A percentile compares a stretch with the other conserved stretches of the same genome.
phyloP scores from a whole-genome alignment of 1,284 basidiomycete genomes.

The Laetiporus sulphureus region DNA sequence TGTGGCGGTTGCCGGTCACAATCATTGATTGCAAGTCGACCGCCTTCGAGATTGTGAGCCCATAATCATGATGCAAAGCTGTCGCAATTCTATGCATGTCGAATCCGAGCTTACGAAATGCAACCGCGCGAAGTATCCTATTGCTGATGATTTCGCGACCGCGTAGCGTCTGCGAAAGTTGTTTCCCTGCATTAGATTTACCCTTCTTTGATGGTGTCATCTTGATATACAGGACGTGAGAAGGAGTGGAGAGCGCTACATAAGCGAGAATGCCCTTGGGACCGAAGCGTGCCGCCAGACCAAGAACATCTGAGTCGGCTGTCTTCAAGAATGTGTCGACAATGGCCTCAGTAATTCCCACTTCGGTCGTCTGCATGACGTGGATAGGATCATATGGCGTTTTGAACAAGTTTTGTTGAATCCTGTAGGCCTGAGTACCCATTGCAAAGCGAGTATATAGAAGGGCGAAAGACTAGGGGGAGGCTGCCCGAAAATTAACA shows the following conservation, averaged over 20 bases:
- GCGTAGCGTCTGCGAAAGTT: not conserved
- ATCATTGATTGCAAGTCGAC: slow-evolving; percentile 37
- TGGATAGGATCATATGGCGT: not conserved
- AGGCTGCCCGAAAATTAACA: too few species aligned
- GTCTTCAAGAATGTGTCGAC: slow-evolving; percentile 23
- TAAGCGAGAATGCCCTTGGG: slow-evolving; percentile 24
- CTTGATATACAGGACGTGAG: slow-evolving; percentile 26
- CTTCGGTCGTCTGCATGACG: slow-evolving; percentile 2
- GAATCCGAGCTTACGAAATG: slow-evolving; percentile 28
- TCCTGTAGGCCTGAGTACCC: not conserved
- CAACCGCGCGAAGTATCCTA: slow-evolving; percentile 11
- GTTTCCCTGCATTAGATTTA: slow-evolving; percentile 1
- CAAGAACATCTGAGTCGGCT: slow-evolving; percentile 20
- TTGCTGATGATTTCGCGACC: slow-evolving; percentile 3
- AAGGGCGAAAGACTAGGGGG: too few species aligned
- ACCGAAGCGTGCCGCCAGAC: slow-evolving; percentile 35
- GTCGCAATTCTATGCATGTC: slow-evolving; percentile 35
- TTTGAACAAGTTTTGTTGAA: slow-evolving; percentile 6
- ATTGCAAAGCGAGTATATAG: slow-evolving; percentile 3
- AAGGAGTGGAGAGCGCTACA: slow-evolving; percentile 32
- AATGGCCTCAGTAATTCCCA: slow-evolving; percentile 14
- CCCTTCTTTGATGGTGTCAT: slow-evolving; percentile 1
- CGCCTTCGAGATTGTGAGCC: slow-evolving; percentile 28
- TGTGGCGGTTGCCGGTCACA: not conserved
- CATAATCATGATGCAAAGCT: slow-evolving; percentile 31